Percentiles rank a stretch among this genome's conserved stretches.
These are phyloP conservation scores for Allium fistulosum DNA, from an alignment of 106 monocot genomes.

Conservation along the genomic window DNA sequence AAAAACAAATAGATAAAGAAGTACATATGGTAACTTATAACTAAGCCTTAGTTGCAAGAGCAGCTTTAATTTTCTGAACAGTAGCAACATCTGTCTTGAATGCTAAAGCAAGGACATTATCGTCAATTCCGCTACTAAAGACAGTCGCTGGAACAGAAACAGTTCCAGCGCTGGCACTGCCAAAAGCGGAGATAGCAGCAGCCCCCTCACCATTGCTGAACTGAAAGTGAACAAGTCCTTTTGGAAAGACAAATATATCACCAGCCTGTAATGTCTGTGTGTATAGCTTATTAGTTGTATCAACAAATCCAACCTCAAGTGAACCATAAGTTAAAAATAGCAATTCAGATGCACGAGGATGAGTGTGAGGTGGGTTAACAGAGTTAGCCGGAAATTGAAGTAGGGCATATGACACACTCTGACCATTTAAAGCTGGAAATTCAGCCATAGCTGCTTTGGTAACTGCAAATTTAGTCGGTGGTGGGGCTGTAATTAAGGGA, in stretches of 20 bases:
- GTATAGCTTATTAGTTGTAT: constrained; percentile 16
- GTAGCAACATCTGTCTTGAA: constrained; percentile 20
- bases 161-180: constrained; percentile 13
- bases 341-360: constrained; percentile 16
- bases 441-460: constrained; percentile 5
- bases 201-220: constrained; percentile 4
- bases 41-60: no score
- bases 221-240: constrained; percentile 18
- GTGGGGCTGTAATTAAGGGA: neutral
- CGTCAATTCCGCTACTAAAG: constrained; percentile 16
- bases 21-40: no score
- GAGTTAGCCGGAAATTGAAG: constrained; percentile 2
- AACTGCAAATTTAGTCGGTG: neutral
- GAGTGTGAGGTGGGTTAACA: constrained; percentile 13
- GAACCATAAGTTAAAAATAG: neutral
- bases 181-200: constrained; percentile 14
- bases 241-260: constrained; percentile 18
- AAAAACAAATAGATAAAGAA: no score
- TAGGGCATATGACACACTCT: constrained; percentile 15
- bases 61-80: constrained; percentile 1
- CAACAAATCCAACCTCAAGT: constrained; percentile 14
- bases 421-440: constrained; percentile 18
- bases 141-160: constrained; percentile 15
- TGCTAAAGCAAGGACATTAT: constrained; percentile 11
- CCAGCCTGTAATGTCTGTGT: neutral